phyloP scores from a whole-genome alignment of 768 basidiomycete genomes.

The Mycena belliarum region DNA sequence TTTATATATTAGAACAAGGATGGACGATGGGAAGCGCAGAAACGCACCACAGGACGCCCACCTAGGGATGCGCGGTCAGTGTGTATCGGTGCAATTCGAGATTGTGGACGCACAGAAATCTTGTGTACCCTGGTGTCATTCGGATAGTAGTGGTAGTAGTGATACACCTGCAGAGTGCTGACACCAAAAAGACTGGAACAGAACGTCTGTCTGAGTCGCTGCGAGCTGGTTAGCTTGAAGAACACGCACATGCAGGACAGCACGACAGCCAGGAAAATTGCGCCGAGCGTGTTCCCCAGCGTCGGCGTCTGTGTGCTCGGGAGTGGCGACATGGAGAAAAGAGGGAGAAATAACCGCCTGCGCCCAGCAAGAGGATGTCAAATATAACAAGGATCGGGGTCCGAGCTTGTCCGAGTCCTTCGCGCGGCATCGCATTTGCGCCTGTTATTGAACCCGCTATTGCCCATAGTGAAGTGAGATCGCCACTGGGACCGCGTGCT shows the following conservation, averaged over 20 bases:
- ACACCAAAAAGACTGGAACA: constrained; percentile 15
- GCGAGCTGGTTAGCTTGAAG: too few relatives aligned
- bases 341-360: background rate
- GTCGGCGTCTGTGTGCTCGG: background rate
- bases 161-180: constrained; percentile 17
- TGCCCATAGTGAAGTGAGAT: too few relatives aligned
- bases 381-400: too few relatives aligned
- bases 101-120: constrained; percentile 3
- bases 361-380: background rate
- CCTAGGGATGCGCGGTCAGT: background rate
- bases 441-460: too few relatives aligned
- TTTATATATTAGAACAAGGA: too few relatives aligned
- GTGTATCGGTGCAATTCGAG: background rate
- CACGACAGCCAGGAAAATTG: constrained; percentile 14
- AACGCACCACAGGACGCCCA: constrained; percentile 3
- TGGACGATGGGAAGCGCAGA: too few relatives aligned
- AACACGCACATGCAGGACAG: constrained; percentile 13
- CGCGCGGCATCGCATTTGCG: too few relatives aligned
- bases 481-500: too few relatives aligned
- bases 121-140: constrained; percentile 10
- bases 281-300: constrained; percentile 20
- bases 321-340: background rate
- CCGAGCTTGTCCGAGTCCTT: too few relatives aligned
- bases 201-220: too few relatives aligned
- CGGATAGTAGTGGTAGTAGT: constrained; percentile 20